Base-by-base conservation (phyloP, 2,329 filamentous ascomycete genomes). In the Aspergillus novoparasiticus region DNA sequence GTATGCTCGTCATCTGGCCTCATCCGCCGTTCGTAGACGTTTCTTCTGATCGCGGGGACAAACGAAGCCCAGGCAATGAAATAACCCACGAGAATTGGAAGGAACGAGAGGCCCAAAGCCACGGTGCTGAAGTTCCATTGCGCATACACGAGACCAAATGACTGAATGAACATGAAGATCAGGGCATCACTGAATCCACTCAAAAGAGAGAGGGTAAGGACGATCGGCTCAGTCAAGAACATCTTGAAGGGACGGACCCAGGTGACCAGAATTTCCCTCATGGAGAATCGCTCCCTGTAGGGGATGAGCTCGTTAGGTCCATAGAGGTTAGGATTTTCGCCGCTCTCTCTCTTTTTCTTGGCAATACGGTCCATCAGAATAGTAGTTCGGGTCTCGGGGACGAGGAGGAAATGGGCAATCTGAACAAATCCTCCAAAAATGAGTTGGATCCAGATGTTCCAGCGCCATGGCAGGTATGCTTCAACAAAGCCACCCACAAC, bases 401-500 rank as follows among this genome's bases (percentile, higher is more conserved):
- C 92, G 9, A 87, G 82, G 62, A 90, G 72, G 57, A 90, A 80
- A 73, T 93, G 90, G 5, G 91, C 71, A 5, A 86, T 21, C 72
- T 94, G 91, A 3, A 92, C 86, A 39, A 86, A 83, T 10, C 79
- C 89, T 21, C 92, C 91, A 59, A 94, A 88, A 68, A 94, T 93
- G 66, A 94, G 85, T 76, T 94, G 91, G 64, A 94, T 90, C 92
- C 92, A 95, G 74, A 94, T 93, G 60, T 84, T 87, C 90, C 90
- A 93, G 67, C 85, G 84, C 91, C 91, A 95, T 30, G 79, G 73
- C 0, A 91, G 81, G 68, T 87, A 87, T 36, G 86, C 76, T 74
- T 93, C 86, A 21, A 89, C 86, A 71, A 93, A 93, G 1, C 90
- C 91, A 68, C 91, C 91, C n/a, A 93, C 84, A 50, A 94, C 89